Conservation (phyloP, 805 yeast species). For the Ogataea nitratoaversa region DNA sequence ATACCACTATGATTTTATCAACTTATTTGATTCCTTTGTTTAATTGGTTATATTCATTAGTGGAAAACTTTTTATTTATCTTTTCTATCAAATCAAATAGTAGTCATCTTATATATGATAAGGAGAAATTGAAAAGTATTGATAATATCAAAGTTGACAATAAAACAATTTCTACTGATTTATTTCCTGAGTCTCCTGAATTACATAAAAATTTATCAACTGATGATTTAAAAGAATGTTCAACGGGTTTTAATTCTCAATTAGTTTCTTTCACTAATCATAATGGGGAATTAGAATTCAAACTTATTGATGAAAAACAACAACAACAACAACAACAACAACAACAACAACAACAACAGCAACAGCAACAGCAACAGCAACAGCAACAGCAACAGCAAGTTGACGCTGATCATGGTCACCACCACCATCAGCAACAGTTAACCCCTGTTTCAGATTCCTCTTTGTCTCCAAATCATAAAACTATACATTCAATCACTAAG, state of each 20-base stretch:
- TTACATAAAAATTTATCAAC: slow-evolving; percentile 16
- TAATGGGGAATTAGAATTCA: slow-evolving; percentile 57
- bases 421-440: slow-evolving; percentile 15
- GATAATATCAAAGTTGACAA: neutral
- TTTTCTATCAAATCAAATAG: no score
- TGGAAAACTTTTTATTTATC: no score
- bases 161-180: neutral
- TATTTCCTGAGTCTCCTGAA: slow-evolving; percentile 12
- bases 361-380: slow-evolving; percentile 1
- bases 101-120: no score
- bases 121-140: neutral
- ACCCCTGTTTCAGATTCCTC: slow-evolving; percentile 26
- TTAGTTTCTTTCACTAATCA: slow-evolving; percentile 48
- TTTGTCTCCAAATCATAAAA: slow-evolving; percentile 11
- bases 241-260: slow-evolving; percentile 41
- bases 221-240: slow-evolving; percentile 33
- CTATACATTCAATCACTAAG: neutral
- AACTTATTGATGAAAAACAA: slow-evolving; percentile 36
- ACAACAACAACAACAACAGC: neutral
- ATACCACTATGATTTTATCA: no score
- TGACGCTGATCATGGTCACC: no score
- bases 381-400: neutral
- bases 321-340: slow-evolving; percentile 5
- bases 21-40: no score
- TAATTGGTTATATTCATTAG: no score